Base-by-base conservation (phyloP, 2,329 filamentous ascomycete genomes). In the Colletotrichum siamense region DNA sequence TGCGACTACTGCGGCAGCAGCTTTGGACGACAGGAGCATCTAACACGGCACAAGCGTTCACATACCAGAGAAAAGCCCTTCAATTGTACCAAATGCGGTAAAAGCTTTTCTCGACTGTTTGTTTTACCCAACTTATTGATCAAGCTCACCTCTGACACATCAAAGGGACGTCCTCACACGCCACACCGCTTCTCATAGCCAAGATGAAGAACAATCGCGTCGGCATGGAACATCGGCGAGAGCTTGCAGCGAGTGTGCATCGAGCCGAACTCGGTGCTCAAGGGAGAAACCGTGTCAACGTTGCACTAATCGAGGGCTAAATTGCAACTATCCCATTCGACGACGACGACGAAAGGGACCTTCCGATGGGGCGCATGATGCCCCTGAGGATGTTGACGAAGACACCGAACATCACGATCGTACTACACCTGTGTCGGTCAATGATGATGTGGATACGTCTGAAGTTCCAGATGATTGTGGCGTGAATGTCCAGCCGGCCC, bases 161-260 rank as follows among this genome's bases (percentile, higher is more conserved):
- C n/a, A 32, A 18, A 71, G 55, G 39, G 76, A 72, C 44, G 72
- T 75, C 18, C 72, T 75, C 30, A 75, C 57, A 26, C 64, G 72
- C 6, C 76, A 72, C 30, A 44, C 59, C 6, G 52, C 72, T 18
- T 67, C 76, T 61, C 76, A 75, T 26, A 28, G 52, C 34, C 67
- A 71, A 36, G 52, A 26, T 15, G 34, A 36, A 26, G 55, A 26
- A 13, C 67, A 28, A 13, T 57, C 44, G 16, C 26, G 26, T 5
- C 57, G 18, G 8, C 34, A 30, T 18, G 39, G 61, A n/a, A 15
- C 36, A 26, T 39, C 26, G 15, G 49, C 55, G 5, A 63, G 77
- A 34, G 77, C 77, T 12, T 77, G 77, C 39, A 39, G 55, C 15
- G 77, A 77, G 34, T 78, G 77, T 34, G 77, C 77, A 12, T 39